These are phyloP conservation scores for Tylopilus plumbeoviolaceoides DNA, from an alignment of 768 basidiomycete genomes.

Conservation along the genomic window DNA sequence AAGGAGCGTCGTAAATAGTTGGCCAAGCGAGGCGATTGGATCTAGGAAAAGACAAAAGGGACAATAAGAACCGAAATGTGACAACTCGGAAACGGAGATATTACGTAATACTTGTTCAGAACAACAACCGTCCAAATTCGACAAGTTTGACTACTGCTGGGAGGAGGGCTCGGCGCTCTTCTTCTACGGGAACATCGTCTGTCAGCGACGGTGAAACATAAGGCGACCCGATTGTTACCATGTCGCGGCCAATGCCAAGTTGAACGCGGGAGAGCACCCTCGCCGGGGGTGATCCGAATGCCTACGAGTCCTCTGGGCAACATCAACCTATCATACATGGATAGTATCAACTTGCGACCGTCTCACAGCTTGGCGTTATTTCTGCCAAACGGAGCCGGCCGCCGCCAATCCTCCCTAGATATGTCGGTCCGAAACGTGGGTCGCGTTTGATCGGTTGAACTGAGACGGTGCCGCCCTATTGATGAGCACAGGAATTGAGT, in stretches of 20 bases:
- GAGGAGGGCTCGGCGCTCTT: too few species aligned
- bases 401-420: background rate
- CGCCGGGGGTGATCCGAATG: background rate
- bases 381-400: too few species aligned
- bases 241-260: too few species aligned
- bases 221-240: background rate
- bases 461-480: too few species aligned
- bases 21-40: background rate
- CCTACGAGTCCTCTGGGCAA: background rate
- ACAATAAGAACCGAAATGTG: background rate
- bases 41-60: constrained; percentile 11
- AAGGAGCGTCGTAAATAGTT: constrained; percentile 1
- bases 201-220: background rate
- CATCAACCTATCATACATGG: too few species aligned
- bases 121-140: background rate
- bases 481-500: background rate
- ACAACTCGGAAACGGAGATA: constrained; percentile 4
- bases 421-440: background rate
- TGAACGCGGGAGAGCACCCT: too few species aligned
- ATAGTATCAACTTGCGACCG: too few species aligned
- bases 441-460: background rate
- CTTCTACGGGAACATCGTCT: background rate
- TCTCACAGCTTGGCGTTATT: background rate
- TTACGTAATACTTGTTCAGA: constrained; percentile 10
- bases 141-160: too few species aligned